Conservation (phyloP, 176 grass and related monocot species). For the Stipa capillata region DNA sequence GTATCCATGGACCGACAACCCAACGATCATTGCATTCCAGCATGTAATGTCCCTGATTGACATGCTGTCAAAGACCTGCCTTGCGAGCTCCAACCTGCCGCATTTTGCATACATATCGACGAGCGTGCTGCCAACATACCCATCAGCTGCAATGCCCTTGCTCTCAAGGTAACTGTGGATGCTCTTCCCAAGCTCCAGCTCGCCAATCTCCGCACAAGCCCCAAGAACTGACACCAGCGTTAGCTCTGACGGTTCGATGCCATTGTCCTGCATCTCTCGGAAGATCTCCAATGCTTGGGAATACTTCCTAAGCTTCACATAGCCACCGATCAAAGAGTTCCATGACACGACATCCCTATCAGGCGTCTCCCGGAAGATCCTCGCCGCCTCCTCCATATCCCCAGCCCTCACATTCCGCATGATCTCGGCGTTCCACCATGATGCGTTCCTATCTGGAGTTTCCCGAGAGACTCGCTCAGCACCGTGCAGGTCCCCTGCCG, state of each 20-base stretch:
- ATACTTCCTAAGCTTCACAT: slow-evolving; percentile 30
- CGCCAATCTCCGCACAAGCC: slow-evolving; percentile 37
- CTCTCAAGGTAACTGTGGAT: slow-evolving; percentile 45
- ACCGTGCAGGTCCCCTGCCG: slow-evolving; percentile 13
- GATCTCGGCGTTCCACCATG: slow-evolving; percentile 62
- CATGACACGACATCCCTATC: slow-evolving; percentile 49
- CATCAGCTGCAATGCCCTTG: slow-evolving; percentile 46
- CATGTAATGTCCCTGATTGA: slow-evolving; percentile 40
- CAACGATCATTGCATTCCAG: slow-evolving; percentile 67
- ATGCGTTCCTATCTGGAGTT: slow-evolving; percentile 38
- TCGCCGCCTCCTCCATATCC: slow-evolving; percentile 24
- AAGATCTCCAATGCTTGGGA: slow-evolving; percentile 31
- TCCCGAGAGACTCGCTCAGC: slow-evolving; percentile 19
- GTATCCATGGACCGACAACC: slow-evolving; percentile 53
- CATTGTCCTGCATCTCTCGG: slow-evolving; percentile 36
- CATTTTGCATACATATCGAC: slow-evolving; percentile 85
- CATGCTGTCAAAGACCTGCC: slow-evolving; percentile 44
- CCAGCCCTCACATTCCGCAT: slow-evolving; percentile 26
- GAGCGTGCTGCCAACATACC: slow-evolving; percentile 54
- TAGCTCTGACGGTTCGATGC: slow-evolving; percentile 44
- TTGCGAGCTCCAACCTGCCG: slow-evolving; percentile 39
- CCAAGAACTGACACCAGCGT: slow-evolving; percentile 51
- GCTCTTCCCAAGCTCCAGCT: slow-evolving; percentile 32
- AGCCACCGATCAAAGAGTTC: slow-evolving; percentile 63
- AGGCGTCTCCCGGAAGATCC: slow-evolving; percentile 43